phyloP scores from a whole-genome alignment of 2,329 filamentous ascomycete genomes.

The Fusarium musae region DNA sequence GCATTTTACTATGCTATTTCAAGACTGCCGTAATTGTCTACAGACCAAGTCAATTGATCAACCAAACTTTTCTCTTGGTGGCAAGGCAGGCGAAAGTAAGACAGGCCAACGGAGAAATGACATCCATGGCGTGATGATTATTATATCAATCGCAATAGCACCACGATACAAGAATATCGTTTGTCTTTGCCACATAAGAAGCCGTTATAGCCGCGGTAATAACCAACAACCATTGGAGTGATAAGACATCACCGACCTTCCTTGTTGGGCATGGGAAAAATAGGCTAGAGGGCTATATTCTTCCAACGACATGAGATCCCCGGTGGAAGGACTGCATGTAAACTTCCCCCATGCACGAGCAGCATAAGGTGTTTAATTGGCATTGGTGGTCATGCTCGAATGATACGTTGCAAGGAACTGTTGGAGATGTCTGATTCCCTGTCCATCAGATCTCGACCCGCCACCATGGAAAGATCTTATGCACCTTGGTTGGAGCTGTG shows the following conservation, averaged over 20 bases:
- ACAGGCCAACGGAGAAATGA: neutral
- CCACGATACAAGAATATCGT: neutral
- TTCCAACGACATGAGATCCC: neutral
- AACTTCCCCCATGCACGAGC: neutral
- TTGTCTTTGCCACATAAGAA: neutral
- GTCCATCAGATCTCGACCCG: neutral
- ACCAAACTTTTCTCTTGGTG: neutral
- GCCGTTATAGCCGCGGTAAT: neutral
- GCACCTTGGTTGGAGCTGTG: neutral
- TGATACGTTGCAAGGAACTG: neutral
- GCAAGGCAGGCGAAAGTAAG: neutral
- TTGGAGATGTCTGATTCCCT: neutral
- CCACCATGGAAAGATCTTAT: neutral
- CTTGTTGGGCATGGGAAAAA: neutral
- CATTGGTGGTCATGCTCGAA: neutral
- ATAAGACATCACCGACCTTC: neutral
- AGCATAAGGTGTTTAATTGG: neutral
- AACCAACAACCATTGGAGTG: neutral
- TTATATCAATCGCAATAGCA: neutral
- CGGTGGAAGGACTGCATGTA: neutral
- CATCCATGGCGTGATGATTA: neutral
- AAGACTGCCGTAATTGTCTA: too few species aligned
- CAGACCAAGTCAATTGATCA: neutral
- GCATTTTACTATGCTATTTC: too few species aligned
- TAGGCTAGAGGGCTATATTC: neutral